Percentiles rank a stretch among this genome's conserved stretches.
Evolutionary conservation across 805 yeast genomes (phyloP).

Genomic region (Kodamaea jinghongensis): DNA sequence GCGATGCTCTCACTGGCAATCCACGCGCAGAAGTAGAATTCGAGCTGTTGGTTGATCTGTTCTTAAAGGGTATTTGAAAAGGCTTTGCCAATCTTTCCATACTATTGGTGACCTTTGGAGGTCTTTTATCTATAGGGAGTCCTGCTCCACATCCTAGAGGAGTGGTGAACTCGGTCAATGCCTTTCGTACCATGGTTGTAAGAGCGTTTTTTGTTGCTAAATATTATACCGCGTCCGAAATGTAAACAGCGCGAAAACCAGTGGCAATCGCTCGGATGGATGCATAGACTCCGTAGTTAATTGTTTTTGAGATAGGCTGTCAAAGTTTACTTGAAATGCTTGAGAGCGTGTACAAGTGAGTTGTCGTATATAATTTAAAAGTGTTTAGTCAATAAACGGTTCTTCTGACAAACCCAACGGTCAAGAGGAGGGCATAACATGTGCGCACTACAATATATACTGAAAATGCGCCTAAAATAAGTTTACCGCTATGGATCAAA

Average conservation of each 20-base stretch:
- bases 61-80: conserved; percentile 60
- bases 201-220: not conserved
- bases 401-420: no score
- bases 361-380: no score
- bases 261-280: no score
- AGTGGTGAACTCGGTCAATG: conserved; percentile 39
- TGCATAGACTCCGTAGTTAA: no score
- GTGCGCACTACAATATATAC: no score
- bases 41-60: conserved; percentile 9
- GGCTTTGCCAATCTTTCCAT: conserved; percentile 57
- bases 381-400: no score
- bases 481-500: conserved; percentile 35
- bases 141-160: conserved; percentile 71
- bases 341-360: no score
- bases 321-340: no score
- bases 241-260: no score
- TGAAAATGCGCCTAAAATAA: no score
- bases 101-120: conserved; percentile 53
- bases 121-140: conserved; percentile 52
- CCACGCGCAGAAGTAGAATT: conserved; percentile 11
- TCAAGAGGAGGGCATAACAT: no score
- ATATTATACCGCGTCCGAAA: not conserved
- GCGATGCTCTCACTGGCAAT: conserved; percentile 25
- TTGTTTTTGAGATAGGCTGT: no score
- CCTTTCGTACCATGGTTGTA: conserved; percentile 21